A percentile compares a stretch with the other conserved stretches of the same genome.
Conservation (phyloP, 2,329 filamentous ascomycete genomes). For the Pseudonectria foliicola region DNA sequence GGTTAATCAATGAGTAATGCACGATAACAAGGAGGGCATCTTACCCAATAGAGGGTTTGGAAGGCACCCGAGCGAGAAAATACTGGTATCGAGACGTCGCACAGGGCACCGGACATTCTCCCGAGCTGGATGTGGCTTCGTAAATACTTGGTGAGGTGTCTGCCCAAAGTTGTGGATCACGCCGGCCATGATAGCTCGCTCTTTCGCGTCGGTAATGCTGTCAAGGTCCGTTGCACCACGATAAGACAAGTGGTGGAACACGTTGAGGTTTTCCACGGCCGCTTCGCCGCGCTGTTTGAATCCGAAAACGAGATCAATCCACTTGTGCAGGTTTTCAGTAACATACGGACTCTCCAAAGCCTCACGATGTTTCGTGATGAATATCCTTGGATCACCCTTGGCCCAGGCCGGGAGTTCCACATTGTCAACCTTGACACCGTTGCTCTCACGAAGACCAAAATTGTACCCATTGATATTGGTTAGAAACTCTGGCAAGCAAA, state of each 20-base stretch:
- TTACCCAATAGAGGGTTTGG: slow-evolving; percentile 69
- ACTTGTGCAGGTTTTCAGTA: slow-evolving; percentile 79
- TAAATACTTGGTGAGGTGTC: slow-evolving; percentile 91
- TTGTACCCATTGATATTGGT: slow-evolving; percentile 93
- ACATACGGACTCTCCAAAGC: slow-evolving; percentile 91
- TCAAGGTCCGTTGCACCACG: slow-evolving; percentile 90
- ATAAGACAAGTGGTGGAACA: slow-evolving; percentile 94
- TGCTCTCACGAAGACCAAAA: slow-evolving; percentile 80
- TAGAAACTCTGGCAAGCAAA: slow-evolving; percentile 90
- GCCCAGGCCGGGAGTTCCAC: slow-evolving; percentile 94
- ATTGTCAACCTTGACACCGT: slow-evolving; percentile 70
- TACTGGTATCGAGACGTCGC: slow-evolving; percentile 68
- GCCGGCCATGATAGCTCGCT: slow-evolving; percentile 80
- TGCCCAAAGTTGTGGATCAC: slow-evolving; percentile 99
- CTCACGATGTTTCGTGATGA: slow-evolving; percentile 92
- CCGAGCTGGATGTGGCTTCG: slow-evolving; percentile 67
- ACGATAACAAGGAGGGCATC: slow-evolving; percentile 5
- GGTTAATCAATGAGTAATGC: neutral
- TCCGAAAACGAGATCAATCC: slow-evolving; percentile 95
- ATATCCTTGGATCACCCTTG: slow-evolving; percentile 90
- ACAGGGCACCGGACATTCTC: slow-evolving; percentile 60
- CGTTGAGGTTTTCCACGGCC: slow-evolving; percentile 84
- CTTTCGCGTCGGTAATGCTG: slow-evolving; percentile 79
- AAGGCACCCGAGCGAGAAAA: slow-evolving; percentile 68
- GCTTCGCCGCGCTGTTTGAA: slow-evolving; percentile 90